Conservation (phyloP, 768 basidiomycete species). For the Boletus tylopilopsis region DNA sequence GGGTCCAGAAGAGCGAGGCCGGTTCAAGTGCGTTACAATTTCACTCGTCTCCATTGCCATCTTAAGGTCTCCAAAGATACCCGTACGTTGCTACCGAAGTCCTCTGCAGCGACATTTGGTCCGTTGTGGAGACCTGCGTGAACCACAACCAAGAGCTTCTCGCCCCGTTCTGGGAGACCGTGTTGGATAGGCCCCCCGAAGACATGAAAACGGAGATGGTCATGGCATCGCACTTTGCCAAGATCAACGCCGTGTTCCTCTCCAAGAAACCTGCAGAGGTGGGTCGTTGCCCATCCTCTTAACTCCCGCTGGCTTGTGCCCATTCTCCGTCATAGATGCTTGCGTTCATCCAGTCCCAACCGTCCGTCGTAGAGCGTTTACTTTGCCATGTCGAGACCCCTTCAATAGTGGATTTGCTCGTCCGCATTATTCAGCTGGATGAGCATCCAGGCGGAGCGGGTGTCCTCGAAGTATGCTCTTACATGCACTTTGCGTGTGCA, state of each 20-base stretch:
- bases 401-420: conserved; percentile 86
- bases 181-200: conserved; percentile 73
- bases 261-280: conserved; percentile 89
- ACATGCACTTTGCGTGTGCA: conserved; percentile 27
- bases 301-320: conserved; percentile 15
- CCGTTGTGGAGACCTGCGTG: conserved; percentile 87
- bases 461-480: conserved; percentile 77
- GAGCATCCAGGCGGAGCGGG: conserved; percentile 78
- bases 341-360: conserved; percentile 82
- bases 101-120: conserved; percentile 93
- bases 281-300: conserved; percentile 28
- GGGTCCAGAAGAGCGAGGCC: conserved; percentile 70
- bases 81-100: conserved; percentile 93
- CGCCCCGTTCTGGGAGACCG: conserved; percentile 88
- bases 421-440: conserved; percentile 86
- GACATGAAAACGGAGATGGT: conserved; percentile 85
- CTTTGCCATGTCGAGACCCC: conserved; percentile 85
- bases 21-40: conserved; percentile 67
- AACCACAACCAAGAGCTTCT: conserved; percentile 68
- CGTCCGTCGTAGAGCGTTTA: conserved; percentile 75
- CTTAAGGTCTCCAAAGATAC: conserved; percentile 51
- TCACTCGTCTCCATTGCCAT: conserved; percentile 1
- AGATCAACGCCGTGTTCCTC: conserved; percentile 86
- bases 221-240: conserved; percentile 91
- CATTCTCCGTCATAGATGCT: conserved; percentile 69